Conservation (phyloP, 2,329 filamentous ascomycete genomes). For the Tolypocladium inflatum region DNA sequence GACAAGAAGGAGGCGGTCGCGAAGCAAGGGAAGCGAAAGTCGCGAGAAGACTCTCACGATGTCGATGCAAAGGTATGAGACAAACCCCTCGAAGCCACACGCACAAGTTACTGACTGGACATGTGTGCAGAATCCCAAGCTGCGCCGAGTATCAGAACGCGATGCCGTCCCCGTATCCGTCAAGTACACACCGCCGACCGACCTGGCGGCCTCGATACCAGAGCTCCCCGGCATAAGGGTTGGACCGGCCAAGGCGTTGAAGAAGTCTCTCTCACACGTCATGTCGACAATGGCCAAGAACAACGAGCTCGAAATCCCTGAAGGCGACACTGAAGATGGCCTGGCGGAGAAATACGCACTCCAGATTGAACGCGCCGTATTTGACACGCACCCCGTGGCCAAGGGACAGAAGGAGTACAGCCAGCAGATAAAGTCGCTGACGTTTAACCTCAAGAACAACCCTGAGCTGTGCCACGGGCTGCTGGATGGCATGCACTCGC, state of each 20-base stretch:
- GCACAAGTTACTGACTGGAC: neutral
- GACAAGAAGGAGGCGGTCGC: conserved; percentile 35
- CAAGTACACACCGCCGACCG: conserved; percentile 39
- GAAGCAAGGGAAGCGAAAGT: conserved; percentile 47
- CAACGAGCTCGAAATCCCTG: conserved; percentile 51
- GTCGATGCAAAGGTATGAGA: conserved; percentile 36
- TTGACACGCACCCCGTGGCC: conserved; percentile 41
- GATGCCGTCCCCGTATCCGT: conserved; percentile 25
- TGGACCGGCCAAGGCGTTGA: conserved; percentile 59
- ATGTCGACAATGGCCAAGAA: conserved; percentile 59
- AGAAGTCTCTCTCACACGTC: conserved; percentile 58
- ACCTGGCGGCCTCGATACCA: conserved; percentile 39
- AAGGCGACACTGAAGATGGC: conserved; percentile 52
- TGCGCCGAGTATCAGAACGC: conserved; percentile 46
- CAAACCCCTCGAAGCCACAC: neutral
- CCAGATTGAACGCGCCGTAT: conserved; percentile 66
- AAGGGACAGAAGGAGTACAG: conserved; percentile 40
- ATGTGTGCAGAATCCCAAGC: conserved; percentile 25
- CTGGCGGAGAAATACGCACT: conserved; percentile 64
- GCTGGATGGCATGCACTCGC: conserved; percentile 60
- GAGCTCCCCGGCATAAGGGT: conserved; percentile 56
- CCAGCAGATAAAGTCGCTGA: conserved; percentile 63
- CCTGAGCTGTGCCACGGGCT: conserved; percentile 65
- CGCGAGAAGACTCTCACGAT: conserved; percentile 46
- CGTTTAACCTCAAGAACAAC: conserved; percentile 87